Evolutionary conservation across 257 asterid species (phyloP).

Genomic region (Jasminum sambac): DNA sequence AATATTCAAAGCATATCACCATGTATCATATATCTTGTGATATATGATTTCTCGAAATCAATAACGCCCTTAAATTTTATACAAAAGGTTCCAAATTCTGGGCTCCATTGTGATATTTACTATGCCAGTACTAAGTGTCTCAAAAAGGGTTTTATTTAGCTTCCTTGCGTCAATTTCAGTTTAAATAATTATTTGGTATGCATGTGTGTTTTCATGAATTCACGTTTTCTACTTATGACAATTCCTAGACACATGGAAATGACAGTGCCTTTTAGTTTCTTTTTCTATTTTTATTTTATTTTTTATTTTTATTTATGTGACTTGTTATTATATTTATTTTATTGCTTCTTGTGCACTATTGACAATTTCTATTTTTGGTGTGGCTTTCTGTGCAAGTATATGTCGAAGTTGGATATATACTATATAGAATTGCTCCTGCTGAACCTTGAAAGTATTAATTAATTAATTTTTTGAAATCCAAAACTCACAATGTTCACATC

Average conservation of each 20-base stretch:
- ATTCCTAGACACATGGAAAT: background rate
- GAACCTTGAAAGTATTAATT: slow-evolving; percentile 3
- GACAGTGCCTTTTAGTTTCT: slow-evolving; percentile 1
- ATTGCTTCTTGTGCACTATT: background rate
- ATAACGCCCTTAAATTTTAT: background rate
- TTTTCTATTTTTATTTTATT: background rate
- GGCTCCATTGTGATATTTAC: background rate
- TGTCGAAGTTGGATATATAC: background rate
- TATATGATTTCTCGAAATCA: background rate
- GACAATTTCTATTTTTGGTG: background rate
- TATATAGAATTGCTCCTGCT: background rate
- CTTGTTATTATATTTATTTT: background rate
- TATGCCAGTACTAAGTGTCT: background rate
- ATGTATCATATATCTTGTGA: background rate
- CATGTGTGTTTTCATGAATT: background rate
- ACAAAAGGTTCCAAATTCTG: background rate
- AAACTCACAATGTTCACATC: background rate
- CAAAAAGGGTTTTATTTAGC: background rate
- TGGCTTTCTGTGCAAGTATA: background rate
- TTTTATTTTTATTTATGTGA: background rate
- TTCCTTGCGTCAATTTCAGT: background rate
- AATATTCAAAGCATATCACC: background rate
- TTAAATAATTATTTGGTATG: background rate
- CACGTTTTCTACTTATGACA: background rate
- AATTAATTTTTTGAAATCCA: background rate